Evolutionary conservation across 2,329 filamentous ascomycete species (phyloP).

Genomic region (Cladophialophora carrionii): DNA sequence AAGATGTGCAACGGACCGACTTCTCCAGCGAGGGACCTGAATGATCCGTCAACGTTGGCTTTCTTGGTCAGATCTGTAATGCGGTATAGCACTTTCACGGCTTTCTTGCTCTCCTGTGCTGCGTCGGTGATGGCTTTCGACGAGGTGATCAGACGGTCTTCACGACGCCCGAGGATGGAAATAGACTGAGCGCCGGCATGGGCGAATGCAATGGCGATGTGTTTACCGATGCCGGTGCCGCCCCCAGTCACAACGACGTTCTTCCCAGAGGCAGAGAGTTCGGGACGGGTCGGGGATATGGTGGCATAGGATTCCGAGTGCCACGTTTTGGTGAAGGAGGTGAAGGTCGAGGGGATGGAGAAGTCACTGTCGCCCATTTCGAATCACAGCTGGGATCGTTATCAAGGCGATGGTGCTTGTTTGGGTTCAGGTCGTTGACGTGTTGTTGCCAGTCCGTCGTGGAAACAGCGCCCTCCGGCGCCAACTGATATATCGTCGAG

Average conservation of each 20-base stretch:
- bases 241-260: constrained; percentile 8
- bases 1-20: constrained; percentile 7
- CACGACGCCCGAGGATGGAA: constrained; percentile 7
- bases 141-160: constrained; percentile 6
- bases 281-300: constrained; percentile 10
- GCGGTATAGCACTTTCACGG: constrained; percentile 1
- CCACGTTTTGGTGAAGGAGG: constrained; percentile 8
- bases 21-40: constrained; percentile 6
- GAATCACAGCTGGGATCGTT: background rate
- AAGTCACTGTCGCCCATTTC: background rate
- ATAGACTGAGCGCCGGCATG: constrained; percentile 3
- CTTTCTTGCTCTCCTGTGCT: background rate
- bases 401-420: background rate
- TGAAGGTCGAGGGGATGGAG: constrained; percentile 5
- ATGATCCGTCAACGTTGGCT: background rate
- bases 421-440: background rate
- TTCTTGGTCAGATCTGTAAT: constrained; percentile 4
- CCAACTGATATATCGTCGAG: background rate
- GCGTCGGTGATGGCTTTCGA: constrained; percentile 4
- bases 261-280: constrained; percentile 9
- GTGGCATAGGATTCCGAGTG: constrained; percentile 11
- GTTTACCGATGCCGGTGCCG: constrained; percentile 4
- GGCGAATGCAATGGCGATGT: constrained; percentile 11
- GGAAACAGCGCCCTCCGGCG: background rate
- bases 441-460: background rate